A percentile compares a stretch with the other conserved stretches of the same genome.
These are phyloP conservation scores for Senna siamea DNA, from an alignment of 306 rosid genomes.

Conservation along the genomic window DNA sequence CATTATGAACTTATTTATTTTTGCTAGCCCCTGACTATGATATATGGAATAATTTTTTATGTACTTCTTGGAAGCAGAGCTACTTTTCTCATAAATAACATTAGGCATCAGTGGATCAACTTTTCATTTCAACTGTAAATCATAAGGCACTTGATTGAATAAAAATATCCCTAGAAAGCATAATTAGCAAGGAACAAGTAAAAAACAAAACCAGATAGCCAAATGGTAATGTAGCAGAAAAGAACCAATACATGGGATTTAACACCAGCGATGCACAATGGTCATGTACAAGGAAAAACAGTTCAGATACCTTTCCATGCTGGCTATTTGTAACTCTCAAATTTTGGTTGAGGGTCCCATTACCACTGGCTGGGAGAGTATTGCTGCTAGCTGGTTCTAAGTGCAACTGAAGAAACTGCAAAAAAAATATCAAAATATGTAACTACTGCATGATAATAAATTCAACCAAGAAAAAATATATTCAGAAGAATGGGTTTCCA, in stretches of 20 bases:
- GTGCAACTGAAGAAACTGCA: constrained; percentile 89
- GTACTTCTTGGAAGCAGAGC: background rate
- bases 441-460: constrained; percentile 30
- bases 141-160: background rate
- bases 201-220: background rate
- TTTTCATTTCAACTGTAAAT: background rate
- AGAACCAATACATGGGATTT: background rate
- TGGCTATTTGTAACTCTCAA: constrained; percentile 77
- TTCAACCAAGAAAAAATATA: background rate
- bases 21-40: background rate
- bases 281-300: background rate
- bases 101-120: background rate
- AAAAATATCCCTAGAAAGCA: background rate
- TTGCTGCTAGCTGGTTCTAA: constrained; percentile 79
- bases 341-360: constrained; percentile 62
- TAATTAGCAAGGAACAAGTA: background rate
- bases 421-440: constrained; percentile 37
- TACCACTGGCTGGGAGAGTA: constrained; percentile 65
- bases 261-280: background rate
- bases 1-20: background rate
- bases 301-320: constrained; percentile 69
- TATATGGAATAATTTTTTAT: background rate
- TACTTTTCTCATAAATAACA: background rate
- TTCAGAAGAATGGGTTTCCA: constrained; percentile 26
- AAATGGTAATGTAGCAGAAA: constrained; percentile 2